Percentiles rank a stretch among this genome's conserved stretches.
Evolutionary conservation across 805 yeast genomes (phyloP).

Genomic region (Metschnikowia chrysomelidarum): DNA sequence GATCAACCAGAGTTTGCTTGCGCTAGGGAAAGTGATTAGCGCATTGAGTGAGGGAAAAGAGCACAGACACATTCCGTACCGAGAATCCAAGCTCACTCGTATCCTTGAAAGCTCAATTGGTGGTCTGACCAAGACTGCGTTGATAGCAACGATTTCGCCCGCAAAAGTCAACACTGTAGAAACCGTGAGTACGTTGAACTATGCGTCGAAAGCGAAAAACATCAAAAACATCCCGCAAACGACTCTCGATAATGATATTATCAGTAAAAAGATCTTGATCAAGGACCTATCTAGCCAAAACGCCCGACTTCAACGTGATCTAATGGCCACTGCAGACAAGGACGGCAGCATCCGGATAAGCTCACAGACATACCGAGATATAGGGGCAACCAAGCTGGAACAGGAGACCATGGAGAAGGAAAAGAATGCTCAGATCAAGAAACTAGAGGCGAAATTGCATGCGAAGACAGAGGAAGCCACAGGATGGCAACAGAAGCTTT

Average conservation of each 20-base stretch:
- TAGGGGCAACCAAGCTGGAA: slow-evolving; percentile 10
- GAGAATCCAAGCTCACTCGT: slow-evolving; percentile 77
- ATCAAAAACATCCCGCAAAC: slow-evolving; percentile 62
- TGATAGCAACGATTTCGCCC: slow-evolving; percentile 86
- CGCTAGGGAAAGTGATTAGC: slow-evolving; percentile 88
- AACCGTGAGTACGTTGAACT: slow-evolving; percentile 80
- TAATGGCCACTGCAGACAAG: slow-evolving; percentile 57
- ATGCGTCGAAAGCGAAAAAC: slow-evolving; percentile 83
- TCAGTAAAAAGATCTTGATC: slow-evolving; percentile 52
- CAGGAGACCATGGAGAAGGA: slow-evolving; percentile 14
- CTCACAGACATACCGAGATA: slow-evolving; percentile 47
- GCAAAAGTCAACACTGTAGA: slow-evolving; percentile 77
- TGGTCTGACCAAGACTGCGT: slow-evolving; percentile 81
- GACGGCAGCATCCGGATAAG: slow-evolving; percentile 64
- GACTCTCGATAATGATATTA: slow-evolving; percentile 39
- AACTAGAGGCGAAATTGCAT: slow-evolving; percentile 7
- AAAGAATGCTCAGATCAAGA: slow-evolving; percentile 8
- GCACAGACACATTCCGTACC: slow-evolving; percentile 71
- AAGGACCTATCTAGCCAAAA: slow-evolving; percentile 54
- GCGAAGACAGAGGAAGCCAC: slow-evolving; percentile 3
- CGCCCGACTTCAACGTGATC: slow-evolving; percentile 56
- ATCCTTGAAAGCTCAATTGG: slow-evolving; percentile 80
- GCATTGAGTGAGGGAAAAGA: slow-evolving; percentile 33
- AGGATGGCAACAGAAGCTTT: background rate
- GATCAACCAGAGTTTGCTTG: slow-evolving; percentile 81